Base-by-base conservation (phyloP, 306 rosid species). In the Arachis stenosperma region DNA sequence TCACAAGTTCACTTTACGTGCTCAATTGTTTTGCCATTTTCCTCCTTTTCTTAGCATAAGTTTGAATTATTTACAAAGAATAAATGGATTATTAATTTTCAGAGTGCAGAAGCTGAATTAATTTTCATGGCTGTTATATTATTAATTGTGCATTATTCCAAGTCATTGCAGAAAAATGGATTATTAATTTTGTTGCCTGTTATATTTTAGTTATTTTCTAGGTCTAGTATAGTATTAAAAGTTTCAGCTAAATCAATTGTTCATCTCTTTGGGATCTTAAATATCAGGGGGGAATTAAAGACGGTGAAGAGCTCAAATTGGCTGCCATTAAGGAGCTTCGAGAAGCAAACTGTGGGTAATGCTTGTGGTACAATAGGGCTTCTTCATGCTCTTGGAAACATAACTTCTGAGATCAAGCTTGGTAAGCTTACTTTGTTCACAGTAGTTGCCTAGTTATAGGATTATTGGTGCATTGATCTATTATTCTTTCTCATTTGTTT, bases 291-390 rank as follows among this genome's bases (percentile, higher is more conserved):
- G 96, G 89, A 11, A 91, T 94, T 69, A 97, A 94, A 78, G 98
- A 94, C 17, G 97, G 97, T 27, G 98, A 94, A 76, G 97, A 94
- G 50, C 97, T 95, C 5, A 89, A 87, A 85, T 84, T 74, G 29
- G 97, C 98, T 30, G 98, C 98, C 46, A 71, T 89, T 41, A 81
- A 97, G 81, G 97, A 91, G 84, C 89, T 94, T 41, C 86, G 76
- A 83, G 96, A 91, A 87, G 87, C 97, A 93, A 87, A 93, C 97
- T 13, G 96, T 93, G 78, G 93, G 92, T 15, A 93, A 93, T 77
- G 98, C 98, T 61, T 93, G 98, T 83, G 98, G 98, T 83, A 93
- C 98, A 36, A 72, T 93, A 80, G 98, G 98, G 64, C 96, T 93
- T 69, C 97, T 93, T 61, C 98, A 93, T 83, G 98, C 98, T 67